These are phyloP conservation scores for Petunia axillaris DNA, from an alignment of 257 asterid species.

Conservation along the genomic window DNA sequence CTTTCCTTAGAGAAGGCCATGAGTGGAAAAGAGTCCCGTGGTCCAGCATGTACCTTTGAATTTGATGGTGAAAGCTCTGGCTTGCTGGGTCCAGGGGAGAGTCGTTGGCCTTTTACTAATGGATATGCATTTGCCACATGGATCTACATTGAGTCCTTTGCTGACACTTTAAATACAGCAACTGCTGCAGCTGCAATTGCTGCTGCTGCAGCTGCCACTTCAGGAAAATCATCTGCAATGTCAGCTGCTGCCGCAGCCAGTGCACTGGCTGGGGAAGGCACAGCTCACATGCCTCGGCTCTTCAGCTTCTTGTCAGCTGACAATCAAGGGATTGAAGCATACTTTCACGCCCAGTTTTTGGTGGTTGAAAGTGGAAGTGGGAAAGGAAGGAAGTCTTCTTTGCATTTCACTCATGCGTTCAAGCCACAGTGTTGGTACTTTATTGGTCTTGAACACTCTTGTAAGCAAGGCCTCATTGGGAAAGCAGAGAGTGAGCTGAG, in stretches of 20 bases:
- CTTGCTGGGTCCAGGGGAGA: slow-evolving; percentile 92
- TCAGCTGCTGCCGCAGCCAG: slow-evolving; percentile 99
- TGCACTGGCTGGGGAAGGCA: slow-evolving; percentile 99
- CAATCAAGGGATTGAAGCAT: slow-evolving; percentile 98
- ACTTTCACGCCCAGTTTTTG: slow-evolving; percentile 96
- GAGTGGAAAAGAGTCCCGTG: slow-evolving; percentile 88
- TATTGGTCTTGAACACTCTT: slow-evolving; percentile 89
- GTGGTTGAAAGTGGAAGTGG: slow-evolving; percentile 98
- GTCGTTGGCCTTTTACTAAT: slow-evolving; percentile 95
- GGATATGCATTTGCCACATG: slow-evolving; percentile 96
- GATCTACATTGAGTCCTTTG: slow-evolving; percentile 97
- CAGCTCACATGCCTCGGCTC: slow-evolving; percentile 98
- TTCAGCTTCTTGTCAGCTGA: slow-evolving; percentile 97
- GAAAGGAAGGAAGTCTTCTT: slow-evolving; percentile 92
- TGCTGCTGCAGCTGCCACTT: slow-evolving; percentile 97
- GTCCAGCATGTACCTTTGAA: slow-evolving; percentile 94
- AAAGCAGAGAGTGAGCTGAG: slow-evolving; percentile 96
- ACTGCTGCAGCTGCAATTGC: slow-evolving; percentile 99
- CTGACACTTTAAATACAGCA: slow-evolving; percentile 95
- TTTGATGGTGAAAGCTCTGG: slow-evolving; percentile 99
- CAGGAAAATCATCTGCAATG: slow-evolving; percentile 97
- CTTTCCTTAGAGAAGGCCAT: slow-evolving; percentile 91
- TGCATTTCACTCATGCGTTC: slow-evolving; percentile 97
- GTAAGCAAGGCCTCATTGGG: slow-evolving; percentile 92
- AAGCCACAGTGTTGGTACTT: slow-evolving; percentile 99